These are phyloP conservation scores for Sphagnum contortum DNA, from an alignment of 225 moss, liverwort and hornwort species.

Conservation along the genomic window DNA sequence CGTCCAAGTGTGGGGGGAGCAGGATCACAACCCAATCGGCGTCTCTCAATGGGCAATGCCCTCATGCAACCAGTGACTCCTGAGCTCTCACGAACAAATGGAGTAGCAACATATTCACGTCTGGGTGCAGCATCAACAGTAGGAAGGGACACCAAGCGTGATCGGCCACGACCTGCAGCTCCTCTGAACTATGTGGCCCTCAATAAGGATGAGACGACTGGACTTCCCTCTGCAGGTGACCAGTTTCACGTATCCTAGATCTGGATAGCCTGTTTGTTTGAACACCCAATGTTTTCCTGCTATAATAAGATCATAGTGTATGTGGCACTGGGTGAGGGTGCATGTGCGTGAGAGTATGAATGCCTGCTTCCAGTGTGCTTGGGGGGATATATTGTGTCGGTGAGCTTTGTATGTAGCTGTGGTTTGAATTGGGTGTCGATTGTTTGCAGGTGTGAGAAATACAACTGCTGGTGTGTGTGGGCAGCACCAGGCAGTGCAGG, in stretches of 20 bases:
- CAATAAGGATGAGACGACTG: constrained; percentile 67
- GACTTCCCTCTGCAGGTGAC: constrained; percentile 65
- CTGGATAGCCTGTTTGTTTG: too few relatives aligned
- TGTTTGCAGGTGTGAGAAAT: too few relatives aligned
- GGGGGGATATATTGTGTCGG: too few relatives aligned
- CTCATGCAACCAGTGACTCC: constrained; percentile 24
- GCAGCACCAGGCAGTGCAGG: constrained; percentile 17
- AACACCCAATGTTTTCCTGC: too few relatives aligned
- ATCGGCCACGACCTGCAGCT: constrained; percentile 40
- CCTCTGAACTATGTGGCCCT: constrained; percentile 67
- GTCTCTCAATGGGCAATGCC: constrained; percentile 37
- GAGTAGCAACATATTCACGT: constrained; percentile 33
- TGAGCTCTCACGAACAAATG: constrained; percentile 40
- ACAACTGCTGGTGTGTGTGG: constrained; percentile 7
- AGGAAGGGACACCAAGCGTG: constrained; percentile 52
- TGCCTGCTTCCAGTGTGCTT: too few relatives aligned
- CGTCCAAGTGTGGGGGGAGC: constrained; percentile 19
- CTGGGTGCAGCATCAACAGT: constrained; percentile 16
- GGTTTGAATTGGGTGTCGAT: too few relatives aligned
- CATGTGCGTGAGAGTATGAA: too few relatives aligned
- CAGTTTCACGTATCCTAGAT: constrained; percentile 22
- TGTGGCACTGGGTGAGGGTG: too few relatives aligned
- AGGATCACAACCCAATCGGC: constrained; percentile 18
- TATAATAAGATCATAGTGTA: too few relatives aligned
- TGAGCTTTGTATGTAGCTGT: too few relatives aligned